Base-by-base conservation (phyloP, 805 yeast species). In the Candida pseudoglaebosa region DNA sequence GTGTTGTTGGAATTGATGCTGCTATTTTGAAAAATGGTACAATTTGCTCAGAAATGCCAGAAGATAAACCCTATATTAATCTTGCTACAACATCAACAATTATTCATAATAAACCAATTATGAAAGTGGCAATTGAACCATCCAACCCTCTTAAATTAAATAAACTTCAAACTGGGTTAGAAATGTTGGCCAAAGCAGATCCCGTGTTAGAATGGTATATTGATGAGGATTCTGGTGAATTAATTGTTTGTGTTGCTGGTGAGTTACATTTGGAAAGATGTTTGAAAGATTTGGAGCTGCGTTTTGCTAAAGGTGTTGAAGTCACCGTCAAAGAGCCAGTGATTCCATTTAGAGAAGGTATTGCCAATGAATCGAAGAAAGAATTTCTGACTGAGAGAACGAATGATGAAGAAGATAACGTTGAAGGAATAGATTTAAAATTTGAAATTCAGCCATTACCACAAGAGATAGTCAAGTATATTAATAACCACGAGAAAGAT, bases 241-340 rank as follows among this genome's bases (percentile, higher is more conserved):
- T 86, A 49, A 89, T 93, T 47, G 68, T 93, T 49, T 87, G 95
- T 32, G 90, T 95, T 7, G 96, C 99, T 7, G 99, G 99, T 36
- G 99, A 93, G 61, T 70, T 93, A 45, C 99, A 93, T 67, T 69
- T 93, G 30, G 99, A 93, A 54, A 76, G 99, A 54, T 93, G 99
- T 61, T 60, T 93, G 48, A 89, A 88, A 53, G 99, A 93, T 62
- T 65, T 93, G 53, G 79, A 76, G 39, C 96, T 87, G 52, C 71
- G 98, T 49, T 93, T 89, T 72, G 97, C 98, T 0, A 64, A 61
- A 37, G 89, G 90, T 9, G 78, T 89, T 49, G 96, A 88, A 36
- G 80, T 93, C 8, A 77, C 84, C 3, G 78, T 82, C 22, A 91
- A 96, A 19, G 85, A 87, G 52, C 98, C 99, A 0, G 91, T 85